Conservation (phyloP, 805 yeast genomes). For the Spencermartinsiella europaea region DNA sequence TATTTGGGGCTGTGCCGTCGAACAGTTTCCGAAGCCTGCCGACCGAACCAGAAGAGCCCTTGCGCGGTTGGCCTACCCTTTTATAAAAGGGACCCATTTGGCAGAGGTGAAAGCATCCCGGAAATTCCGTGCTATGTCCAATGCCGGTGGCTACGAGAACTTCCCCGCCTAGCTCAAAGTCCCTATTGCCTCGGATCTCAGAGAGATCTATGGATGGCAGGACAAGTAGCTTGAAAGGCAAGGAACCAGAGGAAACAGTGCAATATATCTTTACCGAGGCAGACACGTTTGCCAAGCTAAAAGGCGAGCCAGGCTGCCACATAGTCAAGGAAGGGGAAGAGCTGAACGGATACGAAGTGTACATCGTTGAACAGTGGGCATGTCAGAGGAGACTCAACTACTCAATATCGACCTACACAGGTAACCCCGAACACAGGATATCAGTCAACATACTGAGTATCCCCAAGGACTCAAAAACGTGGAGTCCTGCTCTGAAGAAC, state of each 20-base stretch:
- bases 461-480: conserved; percentile 42
- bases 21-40: too few relatives aligned
- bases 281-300: conserved; percentile 21
- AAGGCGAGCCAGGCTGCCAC: conserved; percentile 25
- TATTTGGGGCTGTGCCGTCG: too few relatives aligned
- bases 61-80: too few relatives aligned
- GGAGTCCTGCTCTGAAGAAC: conserved; percentile 49
- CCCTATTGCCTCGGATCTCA: neutral
- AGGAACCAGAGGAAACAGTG: conserved; percentile 1
- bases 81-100: too few relatives aligned
- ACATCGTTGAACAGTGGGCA: conserved; percentile 94
- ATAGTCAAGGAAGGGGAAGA: conserved; percentile 40
- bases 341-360: conserved; percentile 76
- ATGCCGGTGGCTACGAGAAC: neutral
- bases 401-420: conserved; percentile 78
- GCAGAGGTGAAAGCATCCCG: too few relatives aligned
- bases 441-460: conserved; percentile 54
- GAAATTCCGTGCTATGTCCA: too few relatives aligned
- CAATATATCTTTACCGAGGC: conserved; percentile 31
- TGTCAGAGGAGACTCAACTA: conserved; percentile 61
- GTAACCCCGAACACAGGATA: conserved; percentile 63
- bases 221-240: neutral
- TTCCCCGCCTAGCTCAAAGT: neutral
- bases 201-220: neutral
- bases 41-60: too few relatives aligned